Conservation (phyloP, 2,329 filamentous ascomycete species). For the Fusarium sterilihyphosum region DNA sequence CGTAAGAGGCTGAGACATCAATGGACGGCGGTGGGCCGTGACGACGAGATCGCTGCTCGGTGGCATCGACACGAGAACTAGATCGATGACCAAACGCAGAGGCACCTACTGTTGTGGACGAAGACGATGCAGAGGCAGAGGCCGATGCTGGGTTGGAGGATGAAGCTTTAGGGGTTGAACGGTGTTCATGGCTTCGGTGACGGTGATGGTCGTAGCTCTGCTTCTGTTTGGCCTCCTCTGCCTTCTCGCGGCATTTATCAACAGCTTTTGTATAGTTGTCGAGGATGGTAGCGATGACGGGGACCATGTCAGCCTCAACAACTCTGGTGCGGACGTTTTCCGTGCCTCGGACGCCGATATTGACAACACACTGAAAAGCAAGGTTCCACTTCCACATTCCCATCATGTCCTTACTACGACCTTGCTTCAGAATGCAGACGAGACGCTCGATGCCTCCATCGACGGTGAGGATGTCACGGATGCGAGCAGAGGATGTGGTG, state of each 20-base stretch:
- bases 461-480: conserved; percentile 96
- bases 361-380: conserved; percentile 98
- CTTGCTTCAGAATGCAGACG: conserved; percentile 97
- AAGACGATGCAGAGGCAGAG: conserved; percentile 48
- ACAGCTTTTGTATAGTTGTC: conserved; percentile 98
- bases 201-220: conserved; percentile 65
- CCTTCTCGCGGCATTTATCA: conserved; percentile 88
- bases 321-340: conserved; percentile 94
- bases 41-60: conserved; percentile 72
- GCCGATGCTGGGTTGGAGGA: conserved; percentile 47
- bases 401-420: conserved; percentile 97
- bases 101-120: conserved; percentile 21
- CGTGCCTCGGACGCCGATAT: conserved; percentile 95
- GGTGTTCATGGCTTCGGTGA: conserved; percentile 61
- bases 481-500: conserved; percentile 96
- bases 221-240: conserved; percentile 83
- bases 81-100: conserved; percentile 62
- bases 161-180: conserved; percentile 57
- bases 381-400: conserved; percentile 99
- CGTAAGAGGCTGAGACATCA: conserved; percentile 59
- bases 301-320: conserved; percentile 98
- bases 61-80: conserved; percentile 61
- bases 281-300: conserved; percentile 96
- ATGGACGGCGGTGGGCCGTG: conserved; percentile 82
- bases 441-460: conserved; percentile 97